Evolutionary conservation across 2,329 filamentous ascomycete species (phyloP).

Genomic region (Fusarium xyrophilum): DNA sequence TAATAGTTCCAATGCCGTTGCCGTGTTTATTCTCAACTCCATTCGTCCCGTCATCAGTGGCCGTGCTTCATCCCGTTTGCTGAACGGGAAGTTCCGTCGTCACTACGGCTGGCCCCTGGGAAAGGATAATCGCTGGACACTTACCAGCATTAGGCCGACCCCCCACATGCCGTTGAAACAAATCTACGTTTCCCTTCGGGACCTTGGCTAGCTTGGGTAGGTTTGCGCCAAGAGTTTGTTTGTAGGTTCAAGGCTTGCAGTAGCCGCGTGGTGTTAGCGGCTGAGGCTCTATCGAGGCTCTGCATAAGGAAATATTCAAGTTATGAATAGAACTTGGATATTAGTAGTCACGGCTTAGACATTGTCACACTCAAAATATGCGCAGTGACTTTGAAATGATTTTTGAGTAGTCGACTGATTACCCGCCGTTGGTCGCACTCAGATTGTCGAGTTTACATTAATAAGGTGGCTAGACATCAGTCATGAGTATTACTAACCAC

Average conservation of each 20-base stretch:
- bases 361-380: accelerated
- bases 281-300: neutral
- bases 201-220: neutral
- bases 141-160: neutral
- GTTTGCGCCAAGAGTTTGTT: neutral
- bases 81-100: neutral
- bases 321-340: neutral
- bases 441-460: no score
- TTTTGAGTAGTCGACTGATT: accelerated
- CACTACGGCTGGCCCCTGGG: no score
- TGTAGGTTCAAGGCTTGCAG: neutral
- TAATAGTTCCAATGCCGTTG: neutral
- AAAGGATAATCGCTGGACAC: no score
- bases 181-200: neutral
- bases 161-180: neutral
- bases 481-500: accelerated
- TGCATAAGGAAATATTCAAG: neutral
- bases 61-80: accelerated
- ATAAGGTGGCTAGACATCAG: neutral
- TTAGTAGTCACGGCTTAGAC: accelerated
- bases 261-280: neutral
- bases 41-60: neutral
- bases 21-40: neutral
- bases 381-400: accelerated
- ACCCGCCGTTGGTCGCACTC: neutral